phyloP scores from a whole-genome alignment of 345 rosid species.

The Firmiana major region DNA sequence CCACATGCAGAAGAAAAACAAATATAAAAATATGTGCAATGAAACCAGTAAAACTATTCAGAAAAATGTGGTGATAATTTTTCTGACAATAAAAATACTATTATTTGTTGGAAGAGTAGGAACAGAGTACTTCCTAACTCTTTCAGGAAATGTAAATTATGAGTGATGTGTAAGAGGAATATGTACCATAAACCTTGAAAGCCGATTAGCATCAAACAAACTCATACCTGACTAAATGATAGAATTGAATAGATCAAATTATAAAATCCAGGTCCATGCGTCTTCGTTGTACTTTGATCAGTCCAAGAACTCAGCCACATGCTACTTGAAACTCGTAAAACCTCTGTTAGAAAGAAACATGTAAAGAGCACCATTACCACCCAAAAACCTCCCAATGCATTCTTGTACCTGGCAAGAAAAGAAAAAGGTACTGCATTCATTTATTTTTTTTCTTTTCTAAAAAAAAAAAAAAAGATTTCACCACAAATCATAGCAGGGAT shows the following conservation, averaged over 20 bases:
- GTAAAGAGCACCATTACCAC: constrained; percentile 69
- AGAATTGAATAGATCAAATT: constrained; percentile 64
- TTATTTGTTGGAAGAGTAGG: neutral
- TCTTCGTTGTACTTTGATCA: constrained; percentile 50
- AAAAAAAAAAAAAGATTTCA: neutral
- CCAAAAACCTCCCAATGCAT: constrained; percentile 98
- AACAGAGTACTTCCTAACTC: neutral
- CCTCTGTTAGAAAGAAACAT: constrained; percentile 78
- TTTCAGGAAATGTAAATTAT: too few relatives aligned
- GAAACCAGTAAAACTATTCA: neutral
- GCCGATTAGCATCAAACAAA: constrained; percentile 1
- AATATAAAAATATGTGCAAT: neutral
- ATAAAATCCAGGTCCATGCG: constrained; percentile 66
- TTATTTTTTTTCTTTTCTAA: neutral
- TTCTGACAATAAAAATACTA: neutral
- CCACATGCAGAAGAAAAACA: constrained; percentile 3
- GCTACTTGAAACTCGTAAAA: constrained; percentile 83
- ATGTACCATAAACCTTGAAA: neutral
- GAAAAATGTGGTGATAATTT: neutral
- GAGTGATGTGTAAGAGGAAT: neutral
- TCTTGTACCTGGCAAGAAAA: constrained; percentile 62
- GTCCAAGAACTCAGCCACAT: constrained; percentile 99
- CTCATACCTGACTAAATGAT: constrained; percentile 82
- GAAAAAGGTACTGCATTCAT: neutral
- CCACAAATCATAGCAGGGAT: neutral